phyloP scores from a whole-genome alignment of 208 protist genomes.

The Porcisia hertigi region DNA sequence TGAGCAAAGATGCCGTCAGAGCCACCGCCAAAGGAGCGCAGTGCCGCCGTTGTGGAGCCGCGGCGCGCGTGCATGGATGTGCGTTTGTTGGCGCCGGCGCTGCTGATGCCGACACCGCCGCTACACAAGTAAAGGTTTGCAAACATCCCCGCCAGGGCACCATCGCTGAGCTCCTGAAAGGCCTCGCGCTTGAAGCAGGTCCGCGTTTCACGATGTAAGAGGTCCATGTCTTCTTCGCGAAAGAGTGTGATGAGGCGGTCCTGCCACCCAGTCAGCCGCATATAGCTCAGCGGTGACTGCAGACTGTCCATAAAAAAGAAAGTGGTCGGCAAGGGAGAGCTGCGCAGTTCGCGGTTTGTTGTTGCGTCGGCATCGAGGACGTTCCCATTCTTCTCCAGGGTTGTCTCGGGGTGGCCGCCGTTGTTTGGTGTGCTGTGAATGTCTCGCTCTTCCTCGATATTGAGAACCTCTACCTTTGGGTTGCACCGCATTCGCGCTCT shows the following conservation, averaged over 20 bases:
- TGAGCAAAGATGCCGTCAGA: constrained; percentile 1
- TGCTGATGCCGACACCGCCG: constrained; percentile 3
- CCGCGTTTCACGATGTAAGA: constrained; percentile 36
- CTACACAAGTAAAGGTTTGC: constrained; percentile 27
- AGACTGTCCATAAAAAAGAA: constrained; percentile 42
- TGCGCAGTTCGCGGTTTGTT: constrained; percentile 19
- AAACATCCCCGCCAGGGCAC: constrained; percentile 24
- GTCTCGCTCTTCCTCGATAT: constrained; percentile 18
- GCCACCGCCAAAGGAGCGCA: neutral
- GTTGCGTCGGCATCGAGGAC: constrained; percentile 10
- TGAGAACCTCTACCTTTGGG: constrained; percentile 17
- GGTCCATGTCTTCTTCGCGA: constrained; percentile 34
- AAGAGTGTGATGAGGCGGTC: constrained; percentile 40
- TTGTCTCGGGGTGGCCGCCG: neutral
- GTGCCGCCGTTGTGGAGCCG: constrained; percentile 1
- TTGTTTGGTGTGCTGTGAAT: neutral
- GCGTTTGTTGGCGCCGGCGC: neutral
- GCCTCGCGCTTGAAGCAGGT: constrained; percentile 38
- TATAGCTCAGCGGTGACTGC: constrained; percentile 39
- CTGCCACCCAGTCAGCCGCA: constrained; percentile 58
- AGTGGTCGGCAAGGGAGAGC: constrained; percentile 9
- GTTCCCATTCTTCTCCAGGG: neutral
- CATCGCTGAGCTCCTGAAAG: constrained; percentile 37
- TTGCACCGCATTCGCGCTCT: constrained; percentile 6
- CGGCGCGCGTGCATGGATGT: constrained; percentile 27